Percentiles rank a stretch among this genome's conserved stretches.
Evolutionary conservation across 2,329 filamentous ascomycete species (phyloP).

Genomic region (Fusarium duplospermum): DNA sequence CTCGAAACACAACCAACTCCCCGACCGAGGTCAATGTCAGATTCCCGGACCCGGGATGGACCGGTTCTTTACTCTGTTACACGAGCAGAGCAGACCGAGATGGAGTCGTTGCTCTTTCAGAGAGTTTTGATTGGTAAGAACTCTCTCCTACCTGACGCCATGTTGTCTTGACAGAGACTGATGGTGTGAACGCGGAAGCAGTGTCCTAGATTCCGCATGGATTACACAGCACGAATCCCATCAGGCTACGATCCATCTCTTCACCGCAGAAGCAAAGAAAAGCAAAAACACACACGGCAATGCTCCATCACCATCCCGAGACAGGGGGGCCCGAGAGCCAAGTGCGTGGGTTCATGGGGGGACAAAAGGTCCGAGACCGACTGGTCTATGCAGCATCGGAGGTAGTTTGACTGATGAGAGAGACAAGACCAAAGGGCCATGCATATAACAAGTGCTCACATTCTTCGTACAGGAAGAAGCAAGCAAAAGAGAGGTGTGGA

Average conservation of each 20-base stretch:
- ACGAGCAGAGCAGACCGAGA: not conserved
- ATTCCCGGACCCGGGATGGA: not conserved
- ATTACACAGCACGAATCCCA: not conserved
- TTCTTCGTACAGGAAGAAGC: constrained; percentile 1
- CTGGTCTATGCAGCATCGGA: not conserved
- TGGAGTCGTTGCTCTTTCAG: not conserved
- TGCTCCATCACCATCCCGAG: not conserved
- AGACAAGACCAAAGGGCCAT: not conserved
- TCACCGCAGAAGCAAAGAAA: not conserved
- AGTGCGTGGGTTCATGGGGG: not conserved
- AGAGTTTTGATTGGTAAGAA: not conserved
- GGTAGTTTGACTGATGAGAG: not conserved
- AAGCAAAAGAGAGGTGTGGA: constrained; percentile 1
- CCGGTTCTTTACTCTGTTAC: not conserved
- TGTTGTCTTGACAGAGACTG: not conserved
- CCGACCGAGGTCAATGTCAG: not conserved
- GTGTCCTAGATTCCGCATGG: not conserved
- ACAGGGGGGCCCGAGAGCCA: not conserved
- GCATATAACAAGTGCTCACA: not conserved
- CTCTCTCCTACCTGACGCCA: not conserved
- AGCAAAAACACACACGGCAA: not conserved
- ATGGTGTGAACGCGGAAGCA: not conserved
- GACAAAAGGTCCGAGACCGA: not conserved
- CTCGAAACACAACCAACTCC: not conserved
- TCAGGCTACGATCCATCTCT: not conserved